Base-by-base conservation (phyloP, 2,329 filamentous ascomycete species). In the Bipolaris cookei region DNA sequence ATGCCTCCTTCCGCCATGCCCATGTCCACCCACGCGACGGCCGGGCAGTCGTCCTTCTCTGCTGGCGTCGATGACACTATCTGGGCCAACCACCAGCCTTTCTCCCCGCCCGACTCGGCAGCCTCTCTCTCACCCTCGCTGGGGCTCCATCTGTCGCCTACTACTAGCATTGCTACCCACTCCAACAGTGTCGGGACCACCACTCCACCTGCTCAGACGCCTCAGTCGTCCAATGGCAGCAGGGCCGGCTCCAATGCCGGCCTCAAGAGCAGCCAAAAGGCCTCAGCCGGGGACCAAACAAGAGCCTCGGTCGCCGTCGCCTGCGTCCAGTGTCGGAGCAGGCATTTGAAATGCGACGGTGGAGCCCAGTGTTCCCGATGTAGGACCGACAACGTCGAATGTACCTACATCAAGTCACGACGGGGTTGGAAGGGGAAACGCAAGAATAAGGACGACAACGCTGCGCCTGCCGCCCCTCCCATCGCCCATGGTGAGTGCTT, bases 291-390 rank as follows among this genome's bases (percentile, higher is more conserved):
- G 45, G 58, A 64, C 37, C 63, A 69, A 28, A 43, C 65, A n/a
- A 68, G 73, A 55, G 70, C 72, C 4, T 75, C 75, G 37, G 74
- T 78, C 38, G 70, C 76, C 16, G 72, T 77, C 59, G 83, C 83
- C 13, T 85, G 83, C 65, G 78, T 83, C 8, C 79, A 79, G 25
- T 85, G 83, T 56, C 78, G 83, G 18, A 80, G 75, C 20, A 75
- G 81, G 32, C 83, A 85, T 66, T 68, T 84, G 34, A 84, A 83
- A 63, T 85, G 83, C 65, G 81, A 84, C 64, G 82, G 79, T 11
- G 77, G 77, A 28, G 76, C 79, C 14, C 81, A 82, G 4, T 77
- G 75, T 45, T 84, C 82, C 41, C 74, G 82, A 51, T 85, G 83
- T 62, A 62, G 64, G 23, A 69, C 75, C 8, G 77, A 80, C 41